Conservation (phyloP, 352 stramenopile genomes). For the Pythium insidiosum region DNA sequence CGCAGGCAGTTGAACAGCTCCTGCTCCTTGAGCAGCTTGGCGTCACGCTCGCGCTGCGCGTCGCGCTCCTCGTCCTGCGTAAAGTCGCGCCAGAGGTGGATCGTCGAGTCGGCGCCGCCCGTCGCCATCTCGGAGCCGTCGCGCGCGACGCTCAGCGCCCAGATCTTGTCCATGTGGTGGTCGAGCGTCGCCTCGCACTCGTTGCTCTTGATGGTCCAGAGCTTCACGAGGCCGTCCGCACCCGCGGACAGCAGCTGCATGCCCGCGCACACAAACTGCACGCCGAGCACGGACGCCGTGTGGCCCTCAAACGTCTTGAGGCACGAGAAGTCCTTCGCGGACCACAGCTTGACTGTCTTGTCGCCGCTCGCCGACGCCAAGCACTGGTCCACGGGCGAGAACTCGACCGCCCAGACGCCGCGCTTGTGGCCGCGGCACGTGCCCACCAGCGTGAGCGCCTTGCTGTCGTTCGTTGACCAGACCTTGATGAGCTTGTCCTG, state of each 20-base stretch:
- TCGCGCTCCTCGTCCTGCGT: constrained; percentile 88
- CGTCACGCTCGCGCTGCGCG: constrained; percentile 75
- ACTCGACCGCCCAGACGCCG: constrained; percentile 96
- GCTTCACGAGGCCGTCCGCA: constrained; percentile 95
- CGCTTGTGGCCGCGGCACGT: constrained; percentile 96
- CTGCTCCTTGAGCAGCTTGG: constrained; percentile 94
- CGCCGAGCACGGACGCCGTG: constrained; percentile 82
- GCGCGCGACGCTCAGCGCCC: constrained; percentile 89
- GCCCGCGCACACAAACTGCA: constrained; percentile 85
- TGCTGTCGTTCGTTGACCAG: constrained; percentile 66
- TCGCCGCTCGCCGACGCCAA: constrained; percentile 94
- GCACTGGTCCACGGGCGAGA: constrained; percentile 94
- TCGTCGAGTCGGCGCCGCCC: constrained; percentile 91
- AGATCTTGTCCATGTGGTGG: constrained; percentile 96
- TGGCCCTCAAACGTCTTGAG: constrained; percentile 96
- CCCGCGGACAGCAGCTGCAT: constrained; percentile 94
- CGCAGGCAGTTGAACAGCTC: constrained; percentile 92
- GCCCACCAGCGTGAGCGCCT: constrained; percentile 83
- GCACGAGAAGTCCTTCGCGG: constrained; percentile 91
- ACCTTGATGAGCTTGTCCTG: constrained; percentile 98
- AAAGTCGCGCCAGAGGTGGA: constrained; percentile 94
- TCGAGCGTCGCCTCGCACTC: constrained; percentile 97
- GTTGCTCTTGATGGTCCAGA: constrained; percentile 98
- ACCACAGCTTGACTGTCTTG: constrained; percentile 97
- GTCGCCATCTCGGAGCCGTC: constrained; percentile 89